A percentile compares a stretch with the other conserved stretches of the same genome.
These are phyloP conservation scores for Heritiera littoralis DNA, from an alignment of 345 rosid species.

Conservation along the genomic window DNA sequence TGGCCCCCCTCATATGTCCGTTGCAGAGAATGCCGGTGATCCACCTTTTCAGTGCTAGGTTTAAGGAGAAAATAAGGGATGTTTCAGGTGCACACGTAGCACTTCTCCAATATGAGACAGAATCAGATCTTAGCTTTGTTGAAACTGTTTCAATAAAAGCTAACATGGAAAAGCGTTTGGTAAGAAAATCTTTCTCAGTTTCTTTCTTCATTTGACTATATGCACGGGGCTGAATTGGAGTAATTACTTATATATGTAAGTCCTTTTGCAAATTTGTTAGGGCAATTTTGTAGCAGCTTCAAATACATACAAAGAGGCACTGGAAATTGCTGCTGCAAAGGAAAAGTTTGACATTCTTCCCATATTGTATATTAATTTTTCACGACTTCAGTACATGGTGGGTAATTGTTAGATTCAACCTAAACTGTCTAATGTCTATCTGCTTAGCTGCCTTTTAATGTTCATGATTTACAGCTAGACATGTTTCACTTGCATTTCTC, in stretches of 20 bases:
- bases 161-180: conserved; percentile 92
- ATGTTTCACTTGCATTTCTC: not conserved
- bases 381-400: conserved; percentile 70
- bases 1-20: conserved; percentile 31
- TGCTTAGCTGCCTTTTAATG: not conserved
- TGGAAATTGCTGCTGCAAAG: conserved; percentile 50
- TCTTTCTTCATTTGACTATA: not conserved
- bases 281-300: conserved; percentile 72
- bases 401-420: conserved; percentile 22
- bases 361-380: conserved; percentile 58
- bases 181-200: conserved; percentile 27
- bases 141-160: conserved; percentile 63
- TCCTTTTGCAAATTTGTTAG: conserved; percentile 40
- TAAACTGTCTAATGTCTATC: not conserved
- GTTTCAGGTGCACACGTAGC: conserved; percentile 61
- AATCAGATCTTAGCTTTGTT: conserved; percentile 56
- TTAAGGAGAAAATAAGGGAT: conserved; percentile 72
- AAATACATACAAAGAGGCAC: conserved; percentile 58
- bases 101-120: conserved; percentile 45
- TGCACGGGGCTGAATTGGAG: not conserved
- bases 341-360: conserved; percentile 48
- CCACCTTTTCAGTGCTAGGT: conserved; percentile 73
- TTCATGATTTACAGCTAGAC: not conserved
- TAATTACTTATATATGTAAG: conserved; percentile 17
- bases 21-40: conserved; percentile 64